phyloP scores from a whole-genome alignment of 129 eudicot genomes.

The Glebionis coronaria region DNA sequence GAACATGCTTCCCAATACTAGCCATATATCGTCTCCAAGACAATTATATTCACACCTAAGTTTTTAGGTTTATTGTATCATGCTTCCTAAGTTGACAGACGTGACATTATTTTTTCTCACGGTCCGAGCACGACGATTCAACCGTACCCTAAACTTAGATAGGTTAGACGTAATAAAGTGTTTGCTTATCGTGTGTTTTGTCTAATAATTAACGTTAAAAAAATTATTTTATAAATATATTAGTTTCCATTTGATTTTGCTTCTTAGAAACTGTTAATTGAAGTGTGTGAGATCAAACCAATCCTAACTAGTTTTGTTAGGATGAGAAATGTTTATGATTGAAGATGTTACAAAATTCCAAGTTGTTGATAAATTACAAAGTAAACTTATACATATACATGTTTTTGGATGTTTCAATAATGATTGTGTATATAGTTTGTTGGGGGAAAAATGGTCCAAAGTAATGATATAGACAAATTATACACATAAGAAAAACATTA shows the following conservation, averaged over 20 bases:
- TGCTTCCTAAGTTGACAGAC: too few species aligned
- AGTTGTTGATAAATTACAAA: conserved; percentile 4
- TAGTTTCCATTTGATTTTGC: too few species aligned
- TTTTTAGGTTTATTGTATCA: neutral
- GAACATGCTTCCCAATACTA: conserved; percentile 63
- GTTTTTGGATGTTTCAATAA: conserved; percentile 10
- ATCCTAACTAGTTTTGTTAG: neutral
- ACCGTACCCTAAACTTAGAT: too few species aligned
- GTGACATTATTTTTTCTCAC: too few species aligned
- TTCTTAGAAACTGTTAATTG: neutral
- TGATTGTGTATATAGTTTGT: conserved; percentile 1
- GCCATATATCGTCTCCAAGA: conserved; percentile 16
- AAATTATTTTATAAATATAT: too few species aligned
- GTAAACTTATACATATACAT: neutral
- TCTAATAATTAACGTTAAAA: too few species aligned
- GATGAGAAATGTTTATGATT: neutral
- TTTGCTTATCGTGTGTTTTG: too few species aligned
- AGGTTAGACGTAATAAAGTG: too few species aligned
- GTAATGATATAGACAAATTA: conserved; percentile 20
- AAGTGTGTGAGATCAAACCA: neutral
- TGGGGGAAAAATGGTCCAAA: conserved; percentile 13
- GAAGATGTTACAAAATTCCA: neutral
- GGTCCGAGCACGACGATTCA: too few species aligned
- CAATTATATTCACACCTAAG: neutral
- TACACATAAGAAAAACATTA: neutral